Evolutionary conservation across 768 basidiomycete species (phyloP), one percentile per base, ranked within the genome.

Genomic region (Termitomyces sp.): DNA sequence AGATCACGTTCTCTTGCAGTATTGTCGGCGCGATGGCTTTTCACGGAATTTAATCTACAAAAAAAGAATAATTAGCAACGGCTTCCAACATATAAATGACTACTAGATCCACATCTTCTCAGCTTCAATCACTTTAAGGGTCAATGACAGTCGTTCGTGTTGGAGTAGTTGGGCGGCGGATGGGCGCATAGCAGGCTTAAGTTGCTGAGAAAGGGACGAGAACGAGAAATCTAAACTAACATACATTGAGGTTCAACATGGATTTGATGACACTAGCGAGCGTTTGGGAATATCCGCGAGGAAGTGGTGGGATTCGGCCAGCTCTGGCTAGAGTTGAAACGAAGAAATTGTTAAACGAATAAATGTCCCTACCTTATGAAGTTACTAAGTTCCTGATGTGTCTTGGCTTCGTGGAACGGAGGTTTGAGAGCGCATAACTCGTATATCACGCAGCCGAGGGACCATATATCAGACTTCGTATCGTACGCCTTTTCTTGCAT

Each of bases 391-490:
- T 96, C 93, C 1, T 82, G 78, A 58, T 95, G 92, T 0, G 94
- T 95, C 69, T 91, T 88, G 1, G 94, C 93, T 70, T 92, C 92
- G 63, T 94, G 89, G 66, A 97, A 97, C 5, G 94, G 94, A 0
- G 94, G 94, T 63, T 89, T 89, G 53, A 94, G 78, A 0, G 96
- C 94, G 61, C 96, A 98, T 40, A 98, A 82, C 72, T 98, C 97
- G 70, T 91, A 98, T 26, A 98, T 91, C 31, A 98, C 79, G 72
- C 97, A 99, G 1, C 97, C 97, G 30, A 98, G 79, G 4, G 93
- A 95, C 97, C 97, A 99, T 48, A 99, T 98, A 66, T 99, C 97
- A 0, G 91, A 94, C 73, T 98, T 99, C 7, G 92, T 89, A 73
- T 98, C 97, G 71, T 99, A 99, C 3, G 92, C 84, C 68, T 92